Base-by-base conservation (phyloP, 352 stramenopile species). In the Globisporangium cylindrosporum region DNA sequence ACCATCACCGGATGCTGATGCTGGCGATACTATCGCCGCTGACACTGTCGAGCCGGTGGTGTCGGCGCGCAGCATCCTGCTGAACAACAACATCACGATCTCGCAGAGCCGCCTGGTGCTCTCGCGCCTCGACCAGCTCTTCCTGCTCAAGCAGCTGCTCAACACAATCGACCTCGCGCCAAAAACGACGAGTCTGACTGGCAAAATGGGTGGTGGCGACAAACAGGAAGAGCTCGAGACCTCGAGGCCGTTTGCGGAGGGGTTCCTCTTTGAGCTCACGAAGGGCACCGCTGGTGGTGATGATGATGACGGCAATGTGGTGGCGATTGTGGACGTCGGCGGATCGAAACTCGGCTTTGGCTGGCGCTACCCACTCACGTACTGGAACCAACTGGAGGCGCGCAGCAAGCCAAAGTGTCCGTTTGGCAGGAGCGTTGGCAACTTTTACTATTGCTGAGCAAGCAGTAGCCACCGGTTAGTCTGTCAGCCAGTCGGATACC, bases 61-160 rank as follows among this genome's bases (percentile, higher is more conserved):
- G 27, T 64, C 64, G 14, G 46, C 41, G 25, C 55, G 41, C 41
- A 69, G 64, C 43, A 7, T 57, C n/a, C 20, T 51, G n/a, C 41
- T 69, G 15, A 29, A 27, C 43, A 69, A 64, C 55, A 69, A 69
- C 56, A 64, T 69, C 32, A 64, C 64, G n/a, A 64, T 69, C 41
- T 60, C 64, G 15, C 56, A 64, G 43, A 69, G 64, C 10, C 64
- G 43, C 55, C 8, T 69, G 55, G 56, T 69, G 22, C 64, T 69
- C 56, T 69, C 64, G 32, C 43, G 41, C 24, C 29, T 69, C 20
- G 64, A 69, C n/a, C 64, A 69, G 27, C 38, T 64, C 43, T 57
- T 51, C 15, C 22, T 69, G 56, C 56, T 69, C 22, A 36, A 46
- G 8, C n/a, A 62, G 41, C 64, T 69, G 3, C 22, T 69, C 43